phyloP scores from a whole-genome alignment of 108 stramenopile species.

The Skeletonema grethae region DNA sequence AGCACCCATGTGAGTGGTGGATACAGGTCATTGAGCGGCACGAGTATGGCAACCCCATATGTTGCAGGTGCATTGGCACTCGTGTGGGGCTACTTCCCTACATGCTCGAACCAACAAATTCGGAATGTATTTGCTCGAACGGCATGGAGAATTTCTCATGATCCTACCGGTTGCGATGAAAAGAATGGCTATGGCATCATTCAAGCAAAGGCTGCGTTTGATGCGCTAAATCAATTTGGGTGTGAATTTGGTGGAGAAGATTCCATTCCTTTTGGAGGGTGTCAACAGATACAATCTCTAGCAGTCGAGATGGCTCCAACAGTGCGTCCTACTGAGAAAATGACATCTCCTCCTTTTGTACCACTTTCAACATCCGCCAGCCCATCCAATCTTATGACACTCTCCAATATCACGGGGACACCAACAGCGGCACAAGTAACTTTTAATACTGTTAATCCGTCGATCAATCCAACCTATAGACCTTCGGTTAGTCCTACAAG shows the following conservation, averaged over 20 bases:
- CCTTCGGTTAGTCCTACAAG: too few species aligned
- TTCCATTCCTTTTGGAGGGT: constrained; percentile 32
- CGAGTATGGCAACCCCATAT: constrained; percentile 75
- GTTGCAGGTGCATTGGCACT: constrained; percentile 65
- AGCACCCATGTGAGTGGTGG: constrained; percentile 43
- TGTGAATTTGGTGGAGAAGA: constrained; percentile 35
- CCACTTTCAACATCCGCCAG: neutral
- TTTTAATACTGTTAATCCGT: too few species aligned
- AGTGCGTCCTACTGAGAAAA: neutral
- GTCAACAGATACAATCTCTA: constrained; percentile 14
- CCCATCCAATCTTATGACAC: neutral
- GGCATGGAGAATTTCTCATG: constrained; percentile 13
- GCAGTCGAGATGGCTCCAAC: neutral
- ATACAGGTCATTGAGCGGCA: constrained; percentile 54
- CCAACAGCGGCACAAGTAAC: neutral
- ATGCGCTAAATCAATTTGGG: constrained; percentile 29
- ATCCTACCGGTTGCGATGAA: constrained; percentile 21
- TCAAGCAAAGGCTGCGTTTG: constrained; percentile 49
- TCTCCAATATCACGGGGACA: neutral
- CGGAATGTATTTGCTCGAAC: constrained; percentile 42
- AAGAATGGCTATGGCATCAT: constrained; percentile 39
- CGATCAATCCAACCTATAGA: too few species aligned
- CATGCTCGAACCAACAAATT: constrained; percentile 51
- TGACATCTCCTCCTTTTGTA: neutral
- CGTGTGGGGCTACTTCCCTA: constrained; percentile 51